Conservation (phyloP, 306 rosid genomes). For the Oxytropis ochrocephala region DNA sequence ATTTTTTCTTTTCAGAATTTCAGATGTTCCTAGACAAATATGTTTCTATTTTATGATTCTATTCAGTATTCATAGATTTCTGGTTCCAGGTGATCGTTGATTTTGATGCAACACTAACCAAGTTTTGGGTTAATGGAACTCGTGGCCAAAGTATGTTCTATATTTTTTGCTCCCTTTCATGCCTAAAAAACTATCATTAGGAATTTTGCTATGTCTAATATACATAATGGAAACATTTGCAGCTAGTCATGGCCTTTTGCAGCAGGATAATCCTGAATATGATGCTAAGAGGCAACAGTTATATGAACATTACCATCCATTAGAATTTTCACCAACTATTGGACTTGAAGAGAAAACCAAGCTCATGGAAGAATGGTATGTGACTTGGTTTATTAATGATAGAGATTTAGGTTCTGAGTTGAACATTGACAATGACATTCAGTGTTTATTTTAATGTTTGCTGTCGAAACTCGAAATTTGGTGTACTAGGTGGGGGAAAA, state of each 20-base stretch:
- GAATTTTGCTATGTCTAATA: neutral
- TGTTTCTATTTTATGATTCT: slow-evolving; percentile 11
- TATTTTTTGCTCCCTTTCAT: neutral
- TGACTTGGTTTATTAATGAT: slow-evolving; percentile 16
- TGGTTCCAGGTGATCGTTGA: slow-evolving; percentile 67
- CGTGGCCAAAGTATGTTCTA: slow-evolving; percentile 67
- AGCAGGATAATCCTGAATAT: slow-evolving; percentile 70
- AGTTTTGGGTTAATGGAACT: slow-evolving; percentile 61
- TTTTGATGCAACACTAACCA: slow-evolving; percentile 85
- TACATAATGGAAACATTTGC: slow-evolving; percentile 26
- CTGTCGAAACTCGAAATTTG: neutral
- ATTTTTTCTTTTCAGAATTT: too few species aligned
- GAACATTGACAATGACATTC: neutral
- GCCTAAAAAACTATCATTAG: neutral
- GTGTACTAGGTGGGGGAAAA: slow-evolving; percentile 81
- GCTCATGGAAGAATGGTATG: slow-evolving; percentile 95
- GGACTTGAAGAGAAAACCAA: slow-evolving; percentile 71
- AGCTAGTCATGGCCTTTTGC: slow-evolving; percentile 88
- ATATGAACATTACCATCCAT: slow-evolving; percentile 68
- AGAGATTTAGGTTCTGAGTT: neutral
- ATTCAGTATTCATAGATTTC: slow-evolving; percentile 14
- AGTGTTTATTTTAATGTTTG: neutral
- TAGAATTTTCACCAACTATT: slow-evolving; percentile 73
- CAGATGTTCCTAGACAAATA: neutral
- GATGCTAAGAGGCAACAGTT: slow-evolving; percentile 64